Percentiles rank a stretch among this genome's conserved stretches.
phyloP scores from a whole-genome alignment of 495 filamentous ascomycete species.

The Darksidea phi region DNA sequence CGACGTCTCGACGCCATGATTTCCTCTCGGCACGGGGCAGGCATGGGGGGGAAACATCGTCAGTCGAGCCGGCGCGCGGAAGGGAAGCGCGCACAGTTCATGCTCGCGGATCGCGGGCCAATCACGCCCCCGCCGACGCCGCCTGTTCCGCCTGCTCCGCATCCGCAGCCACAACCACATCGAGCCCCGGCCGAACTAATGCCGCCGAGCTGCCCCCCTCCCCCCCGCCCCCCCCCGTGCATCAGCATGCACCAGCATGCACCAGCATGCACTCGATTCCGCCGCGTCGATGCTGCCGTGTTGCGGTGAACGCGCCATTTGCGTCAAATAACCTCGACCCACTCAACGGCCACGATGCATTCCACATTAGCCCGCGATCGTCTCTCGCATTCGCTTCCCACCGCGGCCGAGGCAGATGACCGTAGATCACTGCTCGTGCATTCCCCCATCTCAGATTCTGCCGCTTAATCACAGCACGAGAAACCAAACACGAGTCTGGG shows the following conservation, averaged over 20 bases:
- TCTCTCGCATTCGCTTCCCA: too few species aligned
- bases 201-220: too few species aligned
- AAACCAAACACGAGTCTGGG: not conserved
- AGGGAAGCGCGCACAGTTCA: not conserved
- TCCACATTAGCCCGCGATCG: too few species aligned
- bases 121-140: not conserved
- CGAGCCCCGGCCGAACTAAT: too few species aligned
- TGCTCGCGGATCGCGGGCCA: not conserved
- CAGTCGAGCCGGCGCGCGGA: too few species aligned
- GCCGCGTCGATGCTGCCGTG: not conserved
- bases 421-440: not conserved
- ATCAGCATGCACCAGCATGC: not conserved
- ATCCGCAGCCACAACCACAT: not conserved
- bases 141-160: not conserved
- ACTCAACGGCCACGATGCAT: too few species aligned
- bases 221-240: not conserved
- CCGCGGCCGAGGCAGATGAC: not conserved
- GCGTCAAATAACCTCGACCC: too few species aligned
- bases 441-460: not conserved
- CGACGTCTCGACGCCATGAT: not conserved
- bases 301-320: not conserved
- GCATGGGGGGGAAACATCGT: too few species aligned
- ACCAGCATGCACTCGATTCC: not conserved
- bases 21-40: too few species aligned
- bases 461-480: slow-evolving; percentile 1